Evolutionary conservation across 2,329 filamentous ascomycete genomes (phyloP).

Genomic region (Xylariaceae sp.): DNA sequence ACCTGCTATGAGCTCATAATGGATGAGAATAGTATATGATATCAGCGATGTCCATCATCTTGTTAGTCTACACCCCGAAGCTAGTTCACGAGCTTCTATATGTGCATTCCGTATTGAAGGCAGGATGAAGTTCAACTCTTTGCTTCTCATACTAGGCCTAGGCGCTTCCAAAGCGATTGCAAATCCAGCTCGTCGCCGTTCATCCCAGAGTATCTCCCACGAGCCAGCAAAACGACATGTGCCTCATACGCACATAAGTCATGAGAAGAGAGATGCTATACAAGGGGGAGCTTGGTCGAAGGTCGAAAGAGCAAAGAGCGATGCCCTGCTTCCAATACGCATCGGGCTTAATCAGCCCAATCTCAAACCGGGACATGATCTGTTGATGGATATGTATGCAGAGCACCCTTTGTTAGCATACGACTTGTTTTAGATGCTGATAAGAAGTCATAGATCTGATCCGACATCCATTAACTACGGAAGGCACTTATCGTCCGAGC

Average conservation of each 20-base stretch:
- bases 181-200: conserved; percentile 17
- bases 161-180: conserved; percentile 12
- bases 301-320: conserved; percentile 20
- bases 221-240: conserved; percentile 17
- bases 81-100: too few species aligned
- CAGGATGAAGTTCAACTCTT: conserved; percentile 21
- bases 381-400: conserved; percentile 28
- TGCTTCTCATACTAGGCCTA: conserved; percentile 17
- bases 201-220: not conserved
- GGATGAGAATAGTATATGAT: too few species aligned
- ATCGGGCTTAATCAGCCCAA: conserved; percentile 29
- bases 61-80: too few species aligned
- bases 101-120: not conserved
- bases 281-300: conserved; percentile 24
- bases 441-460: conserved; percentile 28
- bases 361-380: conserved; percentile 22
- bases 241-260: conserved; percentile 23
- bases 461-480: conserved; percentile 38
- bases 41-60: too few species aligned
- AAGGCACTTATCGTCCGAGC: conserved; percentile 36
- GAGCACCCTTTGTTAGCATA: not conserved
- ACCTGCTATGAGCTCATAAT: too few species aligned
- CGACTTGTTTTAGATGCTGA: conserved; percentile 4
- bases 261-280: conserved; percentile 22
- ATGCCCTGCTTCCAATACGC: conserved; percentile 25